These are phyloP conservation scores for Penicillium hordei DNA, from an alignment of 2,329 filamentous ascomycete species.

Conservation along the genomic window DNA sequence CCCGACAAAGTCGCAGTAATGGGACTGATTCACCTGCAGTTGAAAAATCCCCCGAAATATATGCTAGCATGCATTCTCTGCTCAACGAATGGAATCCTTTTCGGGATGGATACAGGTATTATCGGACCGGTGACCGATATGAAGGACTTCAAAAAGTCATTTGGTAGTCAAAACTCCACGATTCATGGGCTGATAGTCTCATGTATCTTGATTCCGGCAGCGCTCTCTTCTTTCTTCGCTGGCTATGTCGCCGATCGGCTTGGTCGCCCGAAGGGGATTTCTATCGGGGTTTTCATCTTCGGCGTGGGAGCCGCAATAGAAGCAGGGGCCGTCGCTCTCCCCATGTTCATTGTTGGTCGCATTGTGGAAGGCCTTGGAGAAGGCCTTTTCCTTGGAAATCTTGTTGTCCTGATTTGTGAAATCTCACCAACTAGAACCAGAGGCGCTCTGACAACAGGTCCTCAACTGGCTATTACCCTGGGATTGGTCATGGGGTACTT, in stretches of 20 bases:
- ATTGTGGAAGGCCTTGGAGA: constrained; percentile 59
- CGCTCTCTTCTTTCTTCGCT: constrained; percentile 58
- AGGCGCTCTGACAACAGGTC: constrained; percentile 53
- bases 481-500: constrained; percentile 60
- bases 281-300: constrained; percentile 55
- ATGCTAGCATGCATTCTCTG: constrained; percentile 12
- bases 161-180: constrained; percentile 53
- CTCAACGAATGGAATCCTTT: constrained; percentile 8
- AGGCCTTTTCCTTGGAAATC: constrained; percentile 58
- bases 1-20: not conserved
- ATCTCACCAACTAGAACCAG: constrained; percentile 55
- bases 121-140: constrained; percentile 59
- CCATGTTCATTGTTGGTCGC: constrained; percentile 57
- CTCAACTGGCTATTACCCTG: constrained; percentile 54
- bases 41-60: constrained; percentile 7
- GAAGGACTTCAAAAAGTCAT: constrained; percentile 51
- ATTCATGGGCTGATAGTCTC: constrained; percentile 61
- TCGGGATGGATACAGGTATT: constrained; percentile 13
- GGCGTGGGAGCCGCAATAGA: constrained; percentile 55
- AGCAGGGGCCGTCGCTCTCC: constrained; percentile 48
- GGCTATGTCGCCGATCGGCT: constrained; percentile 55
- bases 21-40: not conserved
- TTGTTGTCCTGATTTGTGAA: constrained; percentile 61
- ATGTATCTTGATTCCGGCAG: constrained; percentile 58
- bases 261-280: constrained; percentile 52